Conservation (phyloP, 305 asterid species). For the Fraxinus baroniana region DNA sequence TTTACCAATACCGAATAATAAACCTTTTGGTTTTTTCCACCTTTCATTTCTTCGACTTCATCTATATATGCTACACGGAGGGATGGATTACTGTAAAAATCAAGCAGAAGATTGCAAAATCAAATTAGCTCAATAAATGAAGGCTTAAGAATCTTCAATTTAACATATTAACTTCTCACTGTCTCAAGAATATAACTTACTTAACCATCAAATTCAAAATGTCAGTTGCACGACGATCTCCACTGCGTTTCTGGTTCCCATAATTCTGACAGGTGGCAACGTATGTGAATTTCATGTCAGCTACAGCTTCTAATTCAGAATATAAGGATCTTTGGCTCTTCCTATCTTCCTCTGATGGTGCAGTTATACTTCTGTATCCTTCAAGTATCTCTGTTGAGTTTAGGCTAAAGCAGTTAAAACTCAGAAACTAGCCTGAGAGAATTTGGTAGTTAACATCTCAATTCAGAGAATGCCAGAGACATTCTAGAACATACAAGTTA, state of each 20-base stretch:
- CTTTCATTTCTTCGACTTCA: conserved; percentile 95
- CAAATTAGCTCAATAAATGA: conserved; percentile 20
- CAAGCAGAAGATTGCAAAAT: conserved; percentile 21
- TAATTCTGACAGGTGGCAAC: conserved; percentile 98
- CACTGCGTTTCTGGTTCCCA: conserved; percentile 93
- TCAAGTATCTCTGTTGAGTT: conserved; percentile 72
- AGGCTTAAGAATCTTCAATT: conserved; percentile 4
- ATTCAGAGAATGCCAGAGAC: background rate
- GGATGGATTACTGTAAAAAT: conserved; percentile 77
- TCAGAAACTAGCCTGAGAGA: conserved; percentile 15
- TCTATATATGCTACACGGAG: conserved; percentile 98
- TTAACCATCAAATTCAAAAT: conserved; percentile 97
- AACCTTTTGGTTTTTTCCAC: conserved; percentile 74
- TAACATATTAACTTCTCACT: background rate
- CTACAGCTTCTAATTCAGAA: conserved; percentile 90
- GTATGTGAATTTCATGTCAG: conserved; percentile 98
- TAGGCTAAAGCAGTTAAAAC: conserved; percentile 8
- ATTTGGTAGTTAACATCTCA: background rate
- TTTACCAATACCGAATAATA: conserved; percentile 91
- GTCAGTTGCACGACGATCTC: conserved; percentile 99
- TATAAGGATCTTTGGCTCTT: conserved; percentile 92
- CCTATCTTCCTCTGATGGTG: conserved; percentile 79
- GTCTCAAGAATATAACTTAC: conserved; percentile 49
- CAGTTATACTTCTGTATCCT: conserved; percentile 75
- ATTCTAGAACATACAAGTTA: conserved; percentile 7